These are phyloP conservation scores for Crithidia mellificae DNA, from an alignment of 208 protist species.

Conservation along the genomic window DNA sequence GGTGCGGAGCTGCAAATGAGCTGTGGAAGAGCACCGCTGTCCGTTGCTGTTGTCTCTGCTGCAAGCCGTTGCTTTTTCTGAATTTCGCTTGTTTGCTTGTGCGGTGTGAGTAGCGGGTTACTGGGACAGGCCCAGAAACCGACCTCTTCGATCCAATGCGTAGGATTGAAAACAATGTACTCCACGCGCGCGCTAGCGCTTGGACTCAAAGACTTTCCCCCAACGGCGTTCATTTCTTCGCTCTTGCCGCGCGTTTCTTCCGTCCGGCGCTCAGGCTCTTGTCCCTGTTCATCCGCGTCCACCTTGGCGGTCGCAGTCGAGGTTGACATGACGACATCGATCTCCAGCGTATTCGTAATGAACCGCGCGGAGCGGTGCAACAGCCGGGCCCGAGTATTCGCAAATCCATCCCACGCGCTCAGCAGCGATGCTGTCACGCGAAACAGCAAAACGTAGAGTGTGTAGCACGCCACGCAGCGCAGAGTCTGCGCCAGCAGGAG, in stretches of 20 bases:
- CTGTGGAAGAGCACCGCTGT: neutral
- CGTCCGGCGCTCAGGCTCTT: too few species aligned
- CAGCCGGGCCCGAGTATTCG: constrained; percentile 21
- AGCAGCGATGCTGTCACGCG: constrained; percentile 29
- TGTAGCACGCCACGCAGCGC: constrained; percentile 41
- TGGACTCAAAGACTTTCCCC: too few species aligned
- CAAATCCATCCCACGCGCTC: constrained; percentile 13
- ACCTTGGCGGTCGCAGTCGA: too few species aligned
- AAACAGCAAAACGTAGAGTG: constrained; percentile 58
- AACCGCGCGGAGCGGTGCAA: constrained; percentile 37
- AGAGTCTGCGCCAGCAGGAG: constrained; percentile 40
- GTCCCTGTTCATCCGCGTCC: too few species aligned
- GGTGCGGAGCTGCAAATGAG: neutral
- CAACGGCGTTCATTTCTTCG: too few species aligned
- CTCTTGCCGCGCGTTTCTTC: too few species aligned
- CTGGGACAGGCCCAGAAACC: constrained; percentile 77
- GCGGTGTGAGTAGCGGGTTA: constrained; percentile 54
- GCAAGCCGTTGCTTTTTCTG: neutral
- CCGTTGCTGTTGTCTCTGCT: too few species aligned
- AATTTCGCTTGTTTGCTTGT: neutral
- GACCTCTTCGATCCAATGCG: constrained; percentile 81
- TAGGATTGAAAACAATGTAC: constrained; percentile 51
- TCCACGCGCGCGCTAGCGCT: neutral
- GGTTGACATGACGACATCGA: constrained; percentile 43
- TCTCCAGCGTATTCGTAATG: constrained; percentile 44